Conservation (phyloP, 2,329 filamentous ascomycete genomes). For the Coniochaeta ligniaria region DNA sequence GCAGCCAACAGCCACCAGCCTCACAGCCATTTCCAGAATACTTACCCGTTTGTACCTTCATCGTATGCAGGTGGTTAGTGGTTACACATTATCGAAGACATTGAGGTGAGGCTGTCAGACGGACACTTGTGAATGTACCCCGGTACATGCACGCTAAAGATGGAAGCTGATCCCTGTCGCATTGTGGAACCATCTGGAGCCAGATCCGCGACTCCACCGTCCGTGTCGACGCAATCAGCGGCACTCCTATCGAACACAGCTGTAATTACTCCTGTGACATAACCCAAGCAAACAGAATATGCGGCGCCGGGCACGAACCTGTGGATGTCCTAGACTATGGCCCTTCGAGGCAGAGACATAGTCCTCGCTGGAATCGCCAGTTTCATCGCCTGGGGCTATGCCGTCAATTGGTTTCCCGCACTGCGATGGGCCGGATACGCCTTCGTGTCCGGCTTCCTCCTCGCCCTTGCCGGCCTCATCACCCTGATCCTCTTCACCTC, state of each 20-base stretch:
- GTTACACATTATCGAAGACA: background rate
- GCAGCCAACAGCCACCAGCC: background rate
- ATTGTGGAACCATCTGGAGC: background rate
- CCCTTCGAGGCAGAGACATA: slow-evolving; percentile 67
- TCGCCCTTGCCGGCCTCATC: slow-evolving; percentile 47
- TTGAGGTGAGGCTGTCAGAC: too few relatives aligned
- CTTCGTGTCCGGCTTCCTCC: slow-evolving; percentile 62
- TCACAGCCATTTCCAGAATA: background rate
- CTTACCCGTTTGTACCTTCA: background rate
- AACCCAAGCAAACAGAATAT: slow-evolving; percentile 17
- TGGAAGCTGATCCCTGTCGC: too few relatives aligned
- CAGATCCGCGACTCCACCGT: background rate
- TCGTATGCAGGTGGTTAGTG: too few relatives aligned
- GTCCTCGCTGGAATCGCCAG: slow-evolving; percentile 59
- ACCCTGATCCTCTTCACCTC: slow-evolving; percentile 56
- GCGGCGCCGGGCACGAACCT: slow-evolving; percentile 22
- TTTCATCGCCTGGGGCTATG: slow-evolving; percentile 84
- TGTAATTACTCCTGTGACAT: background rate
- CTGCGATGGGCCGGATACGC: slow-evolving; percentile 83
- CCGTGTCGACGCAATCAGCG: background rate
- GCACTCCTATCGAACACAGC: background rate
- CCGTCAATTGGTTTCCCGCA: slow-evolving; percentile 73
- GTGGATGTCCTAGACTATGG: slow-evolving; percentile 43
- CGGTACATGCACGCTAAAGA: too few relatives aligned
- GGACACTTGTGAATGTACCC: too few relatives aligned